phyloP scores from a whole-genome alignment of 1,284 basidiomycete genomes.

The Leccinum pachyderme region DNA sequence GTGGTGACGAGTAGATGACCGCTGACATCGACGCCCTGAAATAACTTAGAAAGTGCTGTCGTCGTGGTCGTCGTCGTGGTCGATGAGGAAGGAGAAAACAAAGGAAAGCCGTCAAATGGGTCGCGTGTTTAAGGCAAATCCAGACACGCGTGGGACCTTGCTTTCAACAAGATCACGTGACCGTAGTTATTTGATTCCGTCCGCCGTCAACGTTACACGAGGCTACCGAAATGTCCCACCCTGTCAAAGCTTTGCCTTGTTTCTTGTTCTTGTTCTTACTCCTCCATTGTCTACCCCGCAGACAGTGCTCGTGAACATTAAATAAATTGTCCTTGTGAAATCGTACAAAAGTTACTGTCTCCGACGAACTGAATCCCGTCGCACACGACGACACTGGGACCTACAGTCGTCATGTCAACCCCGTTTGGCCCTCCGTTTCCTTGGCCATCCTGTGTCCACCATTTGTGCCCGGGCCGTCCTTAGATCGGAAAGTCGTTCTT shows the following conservation, averaged over 20 bases:
- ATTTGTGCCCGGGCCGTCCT: neutral
- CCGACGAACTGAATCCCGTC: neutral
- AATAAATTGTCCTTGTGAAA: neutral
- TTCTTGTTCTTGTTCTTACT: neutral
- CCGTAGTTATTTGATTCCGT: conserved; percentile 19
- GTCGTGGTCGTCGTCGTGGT: conserved; percentile 15
- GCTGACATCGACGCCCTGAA: conserved; percentile 26
- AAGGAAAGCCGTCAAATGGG: neutral
- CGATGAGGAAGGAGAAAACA: conserved; percentile 7
- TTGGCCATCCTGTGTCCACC: neutral
- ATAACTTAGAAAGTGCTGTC: neutral
- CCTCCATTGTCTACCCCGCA: conserved; percentile 18
- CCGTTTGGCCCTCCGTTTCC: neutral
- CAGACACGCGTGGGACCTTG: conserved; percentile 31
- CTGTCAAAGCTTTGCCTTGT: conserved; percentile 9
- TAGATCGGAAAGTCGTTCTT: neutral
- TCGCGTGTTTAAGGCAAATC: conserved; percentile 31
- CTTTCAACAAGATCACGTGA: conserved; percentile 42
- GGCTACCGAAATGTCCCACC: conserved; percentile 21
- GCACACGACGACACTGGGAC: neutral
- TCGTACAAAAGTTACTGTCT: neutral
- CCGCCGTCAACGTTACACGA: conserved; percentile 32
- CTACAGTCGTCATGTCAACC: neutral
- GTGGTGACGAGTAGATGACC: conserved; percentile 39
- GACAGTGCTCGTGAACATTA: conserved; percentile 1